These are phyloP conservation scores for Dictyostelium gargantuum DNA, from an alignment of 208 protist genomes.

Conservation along the genomic window DNA sequence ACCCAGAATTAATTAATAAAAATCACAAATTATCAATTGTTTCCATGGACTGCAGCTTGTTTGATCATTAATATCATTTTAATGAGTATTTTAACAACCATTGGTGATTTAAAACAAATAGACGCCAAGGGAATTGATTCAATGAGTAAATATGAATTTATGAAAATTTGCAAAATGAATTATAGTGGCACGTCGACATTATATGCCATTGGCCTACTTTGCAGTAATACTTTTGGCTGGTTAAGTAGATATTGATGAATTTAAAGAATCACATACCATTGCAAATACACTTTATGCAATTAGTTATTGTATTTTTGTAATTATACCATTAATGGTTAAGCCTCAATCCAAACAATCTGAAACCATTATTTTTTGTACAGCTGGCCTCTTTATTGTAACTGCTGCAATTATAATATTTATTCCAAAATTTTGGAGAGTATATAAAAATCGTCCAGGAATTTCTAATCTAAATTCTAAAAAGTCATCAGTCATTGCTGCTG, in stretches of 20 bases:
- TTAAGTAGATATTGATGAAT: constrained; percentile 16
- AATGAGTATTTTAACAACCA: neutral
- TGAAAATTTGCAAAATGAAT: neutral
- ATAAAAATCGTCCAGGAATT: neutral
- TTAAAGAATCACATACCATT: constrained; percentile 22
- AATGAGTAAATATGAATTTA: constrained; percentile 13
- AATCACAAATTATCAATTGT: constrained; percentile 43
- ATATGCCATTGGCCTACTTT: neutral
- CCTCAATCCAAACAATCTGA: neutral
- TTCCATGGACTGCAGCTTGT: neutral
- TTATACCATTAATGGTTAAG: constrained; percentile 10
- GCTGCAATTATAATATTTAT: neutral
- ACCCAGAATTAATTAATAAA: neutral
- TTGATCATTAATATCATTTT: neutral
- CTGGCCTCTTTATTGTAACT: constrained; percentile 2
- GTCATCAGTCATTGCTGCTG: neutral
- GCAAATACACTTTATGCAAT: constrained; percentile 7
- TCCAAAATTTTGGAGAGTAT: constrained; percentile 3
- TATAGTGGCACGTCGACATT: neutral
- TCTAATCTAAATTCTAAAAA: neutral
- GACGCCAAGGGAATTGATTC: neutral
- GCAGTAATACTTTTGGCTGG: neutral
- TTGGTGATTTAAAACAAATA: neutral
- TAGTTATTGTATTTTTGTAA: neutral
- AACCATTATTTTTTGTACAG: neutral